Evolutionary conservation across 1,284 basidiomycete genomes (phyloP).

Genomic region (Boletus smithii): DNA sequence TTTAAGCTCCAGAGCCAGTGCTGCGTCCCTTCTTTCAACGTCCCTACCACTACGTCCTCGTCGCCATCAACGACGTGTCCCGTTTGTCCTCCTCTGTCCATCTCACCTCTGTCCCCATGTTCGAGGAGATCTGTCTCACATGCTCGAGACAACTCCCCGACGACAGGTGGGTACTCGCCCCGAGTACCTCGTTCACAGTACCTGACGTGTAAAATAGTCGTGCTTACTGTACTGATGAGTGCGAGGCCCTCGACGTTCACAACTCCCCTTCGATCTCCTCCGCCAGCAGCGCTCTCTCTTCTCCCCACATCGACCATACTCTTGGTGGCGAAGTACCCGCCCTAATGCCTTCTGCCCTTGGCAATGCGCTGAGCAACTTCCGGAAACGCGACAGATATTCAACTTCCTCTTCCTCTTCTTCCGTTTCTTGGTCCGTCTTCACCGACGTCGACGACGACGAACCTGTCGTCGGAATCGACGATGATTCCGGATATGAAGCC

Average conservation of each 20-base stretch:
- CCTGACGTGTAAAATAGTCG: slow-evolving; percentile 41
- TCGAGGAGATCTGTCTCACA: slow-evolving; percentile 69
- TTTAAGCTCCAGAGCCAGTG: slow-evolving; percentile 28
- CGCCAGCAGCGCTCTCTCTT: slow-evolving; percentile 64
- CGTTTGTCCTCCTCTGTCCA: not conserved
- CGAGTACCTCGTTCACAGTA: slow-evolving; percentile 18
- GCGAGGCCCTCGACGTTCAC: slow-evolving; percentile 55
- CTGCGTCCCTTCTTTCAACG: slow-evolving; percentile 21
- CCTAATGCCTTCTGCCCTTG: slow-evolving; percentile 55
- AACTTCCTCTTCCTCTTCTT: slow-evolving; percentile 58
- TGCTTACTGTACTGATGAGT: slow-evolving; percentile 73
- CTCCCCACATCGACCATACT: slow-evolving; percentile 55
- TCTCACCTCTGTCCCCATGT: slow-evolving; percentile 45
- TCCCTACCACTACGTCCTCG: slow-evolving; percentile 11
- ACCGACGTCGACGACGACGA: slow-evolving; percentile 61
- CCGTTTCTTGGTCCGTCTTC: slow-evolving; percentile 54
- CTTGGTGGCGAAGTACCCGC: slow-evolving; percentile 56
- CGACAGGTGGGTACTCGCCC: slow-evolving; percentile 50
- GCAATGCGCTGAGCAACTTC: slow-evolving; percentile 45
- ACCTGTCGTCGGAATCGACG: slow-evolving; percentile 37
- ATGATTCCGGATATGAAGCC: slow-evolving; percentile 39
- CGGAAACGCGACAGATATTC: slow-evolving; percentile 48
- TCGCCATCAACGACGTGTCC: slow-evolving; percentile 7
- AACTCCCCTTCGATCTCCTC: slow-evolving; percentile 65
- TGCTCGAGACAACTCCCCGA: slow-evolving; percentile 60